Evolutionary conservation across 2,329 filamentous ascomycete genomes (phyloP).

Genomic region (Ophiostoma sp.): DNA sequence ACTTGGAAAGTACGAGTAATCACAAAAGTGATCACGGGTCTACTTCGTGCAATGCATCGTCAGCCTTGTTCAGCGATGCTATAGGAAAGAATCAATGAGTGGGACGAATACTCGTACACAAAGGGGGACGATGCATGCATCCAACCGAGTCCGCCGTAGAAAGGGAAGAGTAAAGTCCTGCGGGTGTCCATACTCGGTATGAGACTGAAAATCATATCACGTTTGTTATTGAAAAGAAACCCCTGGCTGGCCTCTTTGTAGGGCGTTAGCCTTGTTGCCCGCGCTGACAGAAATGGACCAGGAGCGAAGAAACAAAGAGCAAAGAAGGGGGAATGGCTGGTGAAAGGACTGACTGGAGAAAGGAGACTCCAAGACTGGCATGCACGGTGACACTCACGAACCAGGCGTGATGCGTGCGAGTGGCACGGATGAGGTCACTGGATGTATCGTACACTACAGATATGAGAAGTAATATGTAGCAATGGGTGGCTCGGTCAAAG

Average conservation of each 20-base stretch:
- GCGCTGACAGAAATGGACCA: too few species aligned
- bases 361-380: not conserved
- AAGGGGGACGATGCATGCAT: too few species aligned
- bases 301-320: not conserved
- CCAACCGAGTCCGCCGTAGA: too few species aligned
- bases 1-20: too few species aligned
- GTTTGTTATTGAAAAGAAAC: too few species aligned
- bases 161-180: too few species aligned
- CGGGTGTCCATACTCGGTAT: too few species aligned
- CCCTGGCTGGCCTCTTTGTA: too few species aligned
- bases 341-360: not conserved
- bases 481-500: not conserved
- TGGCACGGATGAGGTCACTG: conserved; percentile 4
- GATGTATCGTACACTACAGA: not conserved
- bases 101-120: too few species aligned
- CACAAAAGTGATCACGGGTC: not conserved
- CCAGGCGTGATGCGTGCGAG: not conserved
- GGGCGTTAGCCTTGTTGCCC: too few species aligned
- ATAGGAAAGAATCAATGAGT: not conserved
- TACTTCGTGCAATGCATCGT: too few species aligned
- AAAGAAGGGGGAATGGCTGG: not conserved
- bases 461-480: not conserved
- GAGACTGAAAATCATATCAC: too few species aligned
- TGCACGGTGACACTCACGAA: not conserved
- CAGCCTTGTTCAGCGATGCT: not conserved